Percentiles rank a stretch among this genome's conserved stretches.
Evolutionary conservation across 805 yeast genomes (phyloP).

Genomic region (Sugiyamaella floridensis): DNA sequence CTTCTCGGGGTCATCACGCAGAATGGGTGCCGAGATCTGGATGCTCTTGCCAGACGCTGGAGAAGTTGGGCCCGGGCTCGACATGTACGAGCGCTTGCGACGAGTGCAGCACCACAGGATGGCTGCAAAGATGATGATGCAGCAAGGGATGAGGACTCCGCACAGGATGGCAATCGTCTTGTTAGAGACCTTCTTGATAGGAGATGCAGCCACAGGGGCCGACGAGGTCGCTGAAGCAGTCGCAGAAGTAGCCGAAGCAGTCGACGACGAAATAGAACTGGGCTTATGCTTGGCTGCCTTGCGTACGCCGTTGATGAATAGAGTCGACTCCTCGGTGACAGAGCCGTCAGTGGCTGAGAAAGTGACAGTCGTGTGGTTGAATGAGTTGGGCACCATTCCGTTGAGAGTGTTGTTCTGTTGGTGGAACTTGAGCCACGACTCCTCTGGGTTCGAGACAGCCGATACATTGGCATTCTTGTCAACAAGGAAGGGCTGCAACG

Average conservation of each 20-base stretch:
- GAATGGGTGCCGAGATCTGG: constrained; percentile 35
- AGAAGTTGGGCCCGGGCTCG: constrained; percentile 12
- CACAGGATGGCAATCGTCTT: constrained; percentile 78
- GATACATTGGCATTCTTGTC: constrained; percentile 10
- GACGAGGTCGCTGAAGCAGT: constrained; percentile 27
- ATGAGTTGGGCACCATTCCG: constrained; percentile 55
- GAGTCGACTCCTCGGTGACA: not conserved
- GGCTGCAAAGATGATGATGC: constrained; percentile 45
- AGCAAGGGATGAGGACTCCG: constrained; percentile 76
- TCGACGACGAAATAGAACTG: constrained; percentile 25
- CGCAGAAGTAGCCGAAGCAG: constrained; percentile 19
- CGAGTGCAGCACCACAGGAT: constrained; percentile 50
- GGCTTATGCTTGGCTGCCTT: not conserved
- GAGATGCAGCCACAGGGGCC: constrained; percentile 24
- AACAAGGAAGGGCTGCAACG: constrained; percentile 29
- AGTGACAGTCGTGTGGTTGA: constrained; percentile 33
- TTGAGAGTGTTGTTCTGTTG: constrained; percentile 55
- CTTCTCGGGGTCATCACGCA: constrained; percentile 23
- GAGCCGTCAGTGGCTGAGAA: constrained; percentile 52
- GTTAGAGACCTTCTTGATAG: constrained; percentile 23
- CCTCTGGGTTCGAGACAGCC: constrained; percentile 28
- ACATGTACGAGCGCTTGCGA: constrained; percentile 24
- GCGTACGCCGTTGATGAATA: not conserved
- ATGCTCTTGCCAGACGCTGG: not conserved
- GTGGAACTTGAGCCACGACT: constrained; percentile 61